Evolutionary conservation across 305 asterid genomes (phyloP).

Genomic region (Striga hermonthica): DNA sequence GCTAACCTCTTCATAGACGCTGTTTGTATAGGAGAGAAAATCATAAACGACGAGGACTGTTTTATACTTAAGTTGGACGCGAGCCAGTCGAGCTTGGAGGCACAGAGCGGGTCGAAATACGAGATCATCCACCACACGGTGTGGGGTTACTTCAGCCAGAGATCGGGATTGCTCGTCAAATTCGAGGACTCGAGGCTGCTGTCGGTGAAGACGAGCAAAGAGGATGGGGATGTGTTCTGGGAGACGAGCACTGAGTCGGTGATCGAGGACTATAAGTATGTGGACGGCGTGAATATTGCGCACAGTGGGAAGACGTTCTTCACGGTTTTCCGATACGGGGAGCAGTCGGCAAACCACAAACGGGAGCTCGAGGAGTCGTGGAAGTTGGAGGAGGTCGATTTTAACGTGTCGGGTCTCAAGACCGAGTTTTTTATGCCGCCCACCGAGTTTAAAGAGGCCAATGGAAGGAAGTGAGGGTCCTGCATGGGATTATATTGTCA

Average conservation of each 20-base stretch:
- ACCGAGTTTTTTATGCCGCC: constrained; percentile 85
- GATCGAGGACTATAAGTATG: constrained; percentile 62
- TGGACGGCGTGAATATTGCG: constrained; percentile 79
- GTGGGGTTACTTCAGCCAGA: constrained; percentile 88
- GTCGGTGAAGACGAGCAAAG: constrained; percentile 64
- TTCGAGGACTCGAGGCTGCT: constrained; percentile 73
- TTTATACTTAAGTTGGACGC: constrained; percentile 74
- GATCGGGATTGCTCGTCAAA: constrained; percentile 73
- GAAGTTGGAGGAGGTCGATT: constrained; percentile 85
- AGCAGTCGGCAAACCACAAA: constrained; percentile 53
- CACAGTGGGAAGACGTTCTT: constrained; percentile 71
- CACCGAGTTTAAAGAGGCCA: constrained; percentile 45
- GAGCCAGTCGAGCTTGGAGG: constrained; percentile 53
- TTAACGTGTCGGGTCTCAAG: constrained; percentile 65
- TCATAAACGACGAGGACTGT: constrained; percentile 70
- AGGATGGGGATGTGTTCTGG: constrained; percentile 64
- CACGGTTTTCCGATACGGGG: constrained; percentile 76
- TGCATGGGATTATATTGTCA: no score
- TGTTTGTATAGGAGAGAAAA: constrained; percentile 78
- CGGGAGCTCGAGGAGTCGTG: constrained; percentile 74
- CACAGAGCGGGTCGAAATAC: constrained; percentile 62
- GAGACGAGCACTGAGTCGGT: constrained; percentile 73
- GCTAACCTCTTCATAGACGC: constrained; percentile 72
- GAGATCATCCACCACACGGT: constrained; percentile 79
- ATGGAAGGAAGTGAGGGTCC: constrained; percentile 9